A percentile compares a stretch with the other conserved stretches of the same genome.
These are phyloP conservation scores for Hura crepitans DNA, from an alignment of 441 rosid species.

Conservation along the genomic window DNA sequence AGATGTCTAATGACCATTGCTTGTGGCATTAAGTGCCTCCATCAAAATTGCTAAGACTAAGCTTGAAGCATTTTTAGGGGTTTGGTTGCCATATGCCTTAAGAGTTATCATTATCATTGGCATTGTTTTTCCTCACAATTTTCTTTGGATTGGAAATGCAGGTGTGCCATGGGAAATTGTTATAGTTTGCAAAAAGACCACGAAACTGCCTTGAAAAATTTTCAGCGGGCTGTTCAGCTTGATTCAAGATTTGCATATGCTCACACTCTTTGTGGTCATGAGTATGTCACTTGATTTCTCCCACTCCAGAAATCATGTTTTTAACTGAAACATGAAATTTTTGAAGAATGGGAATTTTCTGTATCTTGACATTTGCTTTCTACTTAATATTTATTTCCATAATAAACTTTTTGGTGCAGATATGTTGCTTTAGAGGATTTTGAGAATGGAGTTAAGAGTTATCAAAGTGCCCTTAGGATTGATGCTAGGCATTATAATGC, in stretches of 20 bases:
- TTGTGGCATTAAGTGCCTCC: not conserved
- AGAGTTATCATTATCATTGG: not conserved
- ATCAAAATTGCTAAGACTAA: not conserved
- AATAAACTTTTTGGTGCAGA: constrained; percentile 37
- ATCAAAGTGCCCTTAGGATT: constrained; percentile 80
- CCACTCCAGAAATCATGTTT: not conserved
- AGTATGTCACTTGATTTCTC: constrained; percentile 48
- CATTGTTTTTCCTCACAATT: constrained; percentile 4
- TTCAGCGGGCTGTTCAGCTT: constrained; percentile 85
- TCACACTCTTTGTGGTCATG: constrained; percentile 93
- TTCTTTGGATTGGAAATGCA: constrained; percentile 32
- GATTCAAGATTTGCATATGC: constrained; percentile 91
- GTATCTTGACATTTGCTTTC: constrained; percentile 14
- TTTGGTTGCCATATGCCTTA: not conserved
- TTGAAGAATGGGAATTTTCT: not conserved
- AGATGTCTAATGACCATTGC: not conserved
- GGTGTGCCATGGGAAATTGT: constrained; percentile 99
- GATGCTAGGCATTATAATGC: constrained; percentile 93
- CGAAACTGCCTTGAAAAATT: constrained; percentile 89
- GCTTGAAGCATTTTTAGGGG: constrained; percentile 10
- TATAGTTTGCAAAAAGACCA: constrained; percentile 98
- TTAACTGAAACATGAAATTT: not conserved
- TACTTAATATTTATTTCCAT: constrained; percentile 6
- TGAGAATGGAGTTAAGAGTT: constrained; percentile 89
- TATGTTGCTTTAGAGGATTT: constrained; percentile 85